These are phyloP conservation scores for Boletus sp. DNA, from an alignment of 768 basidiomycete species.

Conservation along the genomic window DNA sequence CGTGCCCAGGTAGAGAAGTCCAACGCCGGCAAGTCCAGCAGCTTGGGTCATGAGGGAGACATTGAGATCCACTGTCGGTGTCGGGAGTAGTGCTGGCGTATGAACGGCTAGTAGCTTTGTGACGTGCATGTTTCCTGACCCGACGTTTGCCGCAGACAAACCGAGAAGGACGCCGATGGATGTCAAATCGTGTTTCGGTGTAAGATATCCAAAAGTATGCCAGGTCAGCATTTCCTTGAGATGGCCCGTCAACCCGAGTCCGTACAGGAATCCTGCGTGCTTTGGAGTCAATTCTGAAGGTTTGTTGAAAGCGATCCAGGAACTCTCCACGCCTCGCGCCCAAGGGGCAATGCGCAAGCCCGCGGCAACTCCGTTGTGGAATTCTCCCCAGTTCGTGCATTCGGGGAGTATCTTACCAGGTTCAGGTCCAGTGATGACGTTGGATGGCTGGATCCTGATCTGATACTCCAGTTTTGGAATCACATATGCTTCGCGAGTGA, in stretches of 20 bases:
- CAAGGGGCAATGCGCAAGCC: slow-evolving; percentile 79
- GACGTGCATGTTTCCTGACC: slow-evolving; percentile 80
- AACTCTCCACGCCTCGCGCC: slow-evolving; percentile 78
- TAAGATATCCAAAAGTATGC: slow-evolving; percentile 94
- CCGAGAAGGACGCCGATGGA: slow-evolving; percentile 92
- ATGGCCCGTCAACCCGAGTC: slow-evolving; percentile 89
- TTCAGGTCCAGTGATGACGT: slow-evolving; percentile 61
- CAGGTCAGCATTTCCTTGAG: slow-evolving; percentile 86
- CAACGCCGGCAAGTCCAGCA: slow-evolving; percentile 82
- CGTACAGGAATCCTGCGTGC: slow-evolving; percentile 95
- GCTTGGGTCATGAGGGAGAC: slow-evolving; percentile 88
- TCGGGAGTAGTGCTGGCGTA: slow-evolving; percentile 87
- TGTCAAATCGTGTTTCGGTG: slow-evolving; percentile 93
- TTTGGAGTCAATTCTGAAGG: slow-evolving; percentile 86
- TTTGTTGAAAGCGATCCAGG: slow-evolving; percentile 96
- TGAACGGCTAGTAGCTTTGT: slow-evolving; percentile 91
- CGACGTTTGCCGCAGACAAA: slow-evolving; percentile 87
- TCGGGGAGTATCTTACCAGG: slow-evolving; percentile 71
- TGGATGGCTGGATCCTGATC: slow-evolving; percentile 71
- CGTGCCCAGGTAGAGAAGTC: slow-evolving; percentile 85
- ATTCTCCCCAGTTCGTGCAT: slow-evolving; percentile 87
- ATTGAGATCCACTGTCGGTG: slow-evolving; percentile 83
- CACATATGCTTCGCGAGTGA: slow-evolving; percentile 72
- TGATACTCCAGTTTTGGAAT: slow-evolving; percentile 79
- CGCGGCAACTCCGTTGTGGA: slow-evolving; percentile 95